Conservation (phyloP, 2,329 filamentous ascomycete species). For the Fusarium protoensiforme region DNA sequence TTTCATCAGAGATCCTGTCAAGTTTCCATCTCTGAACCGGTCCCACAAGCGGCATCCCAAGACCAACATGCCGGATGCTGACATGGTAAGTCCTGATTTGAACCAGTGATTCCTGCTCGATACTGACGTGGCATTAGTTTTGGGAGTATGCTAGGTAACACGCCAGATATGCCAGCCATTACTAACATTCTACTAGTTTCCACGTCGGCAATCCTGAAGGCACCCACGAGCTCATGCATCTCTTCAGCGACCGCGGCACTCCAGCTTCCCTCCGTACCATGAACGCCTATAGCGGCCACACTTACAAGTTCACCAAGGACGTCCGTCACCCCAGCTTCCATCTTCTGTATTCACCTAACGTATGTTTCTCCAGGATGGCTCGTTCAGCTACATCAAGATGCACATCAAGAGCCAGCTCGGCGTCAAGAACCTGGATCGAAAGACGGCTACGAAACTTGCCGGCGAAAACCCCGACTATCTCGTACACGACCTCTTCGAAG, state of each 20-base stretch:
- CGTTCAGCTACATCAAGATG: slow-evolving; percentile 74
- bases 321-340: background rate
- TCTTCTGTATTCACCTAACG: background rate
- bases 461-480: slow-evolving; percentile 71
- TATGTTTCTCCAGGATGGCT: slow-evolving; percentile 57
- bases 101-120: background rate
- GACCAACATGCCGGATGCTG: slow-evolving; percentile 51
- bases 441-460: slow-evolving; percentile 38
- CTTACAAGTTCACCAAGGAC: slow-evolving; percentile 72
- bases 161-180: background rate
- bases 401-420: slow-evolving; percentile 74
- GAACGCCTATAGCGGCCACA: slow-evolving; percentile 75
- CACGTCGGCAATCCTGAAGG: slow-evolving; percentile 71
- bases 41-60: slow-evolving; percentile 82
- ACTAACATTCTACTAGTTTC: slow-evolving; percentile 25
- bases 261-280: slow-evolving; percentile 74
- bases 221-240: slow-evolving; percentile 59
- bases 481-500: slow-evolving; percentile 72
- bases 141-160: background rate
- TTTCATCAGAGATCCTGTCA: slow-evolving; percentile 79
- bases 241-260: slow-evolving; percentile 74
- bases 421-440: slow-evolving; percentile 60
- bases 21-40: slow-evolving; percentile 82
- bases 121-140: background rate
- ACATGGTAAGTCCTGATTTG: background rate